Evolutionary conservation across 1,284 basidiomycete species (phyloP).

Genomic region (Porodaedalea pini): DNA sequence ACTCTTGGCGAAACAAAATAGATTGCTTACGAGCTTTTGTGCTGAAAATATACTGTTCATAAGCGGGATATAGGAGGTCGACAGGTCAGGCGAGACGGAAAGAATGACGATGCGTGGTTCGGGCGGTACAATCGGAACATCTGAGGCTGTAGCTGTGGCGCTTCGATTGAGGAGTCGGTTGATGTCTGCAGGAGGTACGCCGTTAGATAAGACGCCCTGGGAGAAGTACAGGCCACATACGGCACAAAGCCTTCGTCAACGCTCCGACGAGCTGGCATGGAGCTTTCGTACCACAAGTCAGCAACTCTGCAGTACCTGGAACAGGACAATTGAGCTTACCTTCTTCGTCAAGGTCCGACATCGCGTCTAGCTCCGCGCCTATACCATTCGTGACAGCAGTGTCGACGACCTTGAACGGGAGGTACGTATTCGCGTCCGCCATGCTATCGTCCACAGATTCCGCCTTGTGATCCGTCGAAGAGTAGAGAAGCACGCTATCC

Average conservation of each 20-base stretch:
- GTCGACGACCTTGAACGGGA: slow-evolving; percentile 77
- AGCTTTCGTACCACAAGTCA: slow-evolving; percentile 33
- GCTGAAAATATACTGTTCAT: slow-evolving; percentile 99
- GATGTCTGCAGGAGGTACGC: slow-evolving; percentile 56
- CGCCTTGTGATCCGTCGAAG: slow-evolving; percentile 49
- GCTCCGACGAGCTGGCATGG: slow-evolving; percentile 82
- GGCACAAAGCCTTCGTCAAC: slow-evolving; percentile 85
- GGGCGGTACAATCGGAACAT: slow-evolving; percentile 44
- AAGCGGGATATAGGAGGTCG: slow-evolving; percentile 89
- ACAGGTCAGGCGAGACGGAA: slow-evolving; percentile 87
- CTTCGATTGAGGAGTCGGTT: slow-evolving; percentile 63
- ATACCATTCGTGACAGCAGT: slow-evolving; percentile 63
- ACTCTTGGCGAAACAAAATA: slow-evolving; percentile 7
- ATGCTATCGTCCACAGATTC: slow-evolving; percentile 35
- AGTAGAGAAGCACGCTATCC: slow-evolving; percentile 68
- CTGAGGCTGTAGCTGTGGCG: slow-evolving; percentile 31
- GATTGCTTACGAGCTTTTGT: slow-evolving; percentile 78
- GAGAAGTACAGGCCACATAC: slow-evolving; percentile 45
- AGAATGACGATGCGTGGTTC: slow-evolving; percentile 88
- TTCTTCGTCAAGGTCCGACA: slow-evolving; percentile 48
- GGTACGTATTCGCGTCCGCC: slow-evolving; percentile 76
- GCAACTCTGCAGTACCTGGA: slow-evolving; percentile 4
- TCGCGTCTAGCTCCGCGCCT: slow-evolving; percentile 52
- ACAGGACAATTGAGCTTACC: slow-evolving; percentile 32
- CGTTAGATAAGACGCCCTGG: background rate